Base-by-base conservation (phyloP, 164 flowering plant genomes). In the Vitis cinerea region DNA sequence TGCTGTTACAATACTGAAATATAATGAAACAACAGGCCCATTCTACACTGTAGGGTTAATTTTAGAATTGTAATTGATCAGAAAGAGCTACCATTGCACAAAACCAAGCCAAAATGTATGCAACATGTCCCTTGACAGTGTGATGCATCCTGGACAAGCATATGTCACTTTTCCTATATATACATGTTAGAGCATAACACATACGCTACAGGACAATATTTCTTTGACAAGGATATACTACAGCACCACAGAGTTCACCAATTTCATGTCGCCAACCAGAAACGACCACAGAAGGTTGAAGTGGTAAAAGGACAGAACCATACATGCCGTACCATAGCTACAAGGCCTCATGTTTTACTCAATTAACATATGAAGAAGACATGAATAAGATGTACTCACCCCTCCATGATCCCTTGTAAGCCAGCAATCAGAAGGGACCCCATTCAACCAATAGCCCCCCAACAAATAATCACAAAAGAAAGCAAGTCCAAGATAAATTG, bases 391-490 rank as follows among this genome's bases (percentile, higher is more conserved):
- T 54, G 61, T 17, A 67, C 69, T 61, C 55, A 9, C 67, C 59
- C 61, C 64, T 59, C 50, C 77, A 49, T 52, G 66, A 68, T 63
- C 71, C 4, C 74, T 70, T 55, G 58, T 59, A 66, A 71, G 65
- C 70, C 72, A 71, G 75, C 77, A 77, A 60, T 63, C 68, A 60
- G 59, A 63, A 23, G 27, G 71, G 67, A 59, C 37, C 69, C 59
- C 73, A 61, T 50, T 17, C 4, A 71, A 67, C 67, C 62, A 68
- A 30, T 14, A 51, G 49, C 68, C 71, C 70, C 60, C 67, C 27
- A 67, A 72, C 65, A 64, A 79, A 80, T 74, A 71, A 79, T 72
- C 62, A 74, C 74, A 59, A 66, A 61, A 67, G 62, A 37, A 60
- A 63, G 19, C 44, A 72, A 74, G 59, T 54, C 55, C 52, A 64